Conservation (phyloP, 768 basidiomycete species). For the Lentinus brumalis region DNA sequence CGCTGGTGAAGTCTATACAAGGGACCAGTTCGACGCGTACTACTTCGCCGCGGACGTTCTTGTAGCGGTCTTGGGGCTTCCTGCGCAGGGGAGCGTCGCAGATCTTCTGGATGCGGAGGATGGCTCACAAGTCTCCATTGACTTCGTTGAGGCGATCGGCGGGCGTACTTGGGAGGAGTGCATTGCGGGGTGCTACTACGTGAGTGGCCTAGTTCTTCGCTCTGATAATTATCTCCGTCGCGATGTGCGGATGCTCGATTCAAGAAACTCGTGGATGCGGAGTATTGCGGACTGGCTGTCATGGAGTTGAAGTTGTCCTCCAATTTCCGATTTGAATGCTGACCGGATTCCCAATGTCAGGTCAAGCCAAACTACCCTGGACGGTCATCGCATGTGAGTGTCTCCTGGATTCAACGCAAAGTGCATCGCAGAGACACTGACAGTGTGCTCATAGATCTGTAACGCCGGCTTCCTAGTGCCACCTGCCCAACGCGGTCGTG, state of each 20-base stretch:
- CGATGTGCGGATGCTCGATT: too few relatives aligned
- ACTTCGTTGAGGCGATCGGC: constrained; percentile 46
- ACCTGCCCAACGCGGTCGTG: constrained; percentile 62
- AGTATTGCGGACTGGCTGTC: too few relatives aligned
- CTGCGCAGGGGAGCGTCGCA: constrained; percentile 18
- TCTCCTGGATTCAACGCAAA: background rate
- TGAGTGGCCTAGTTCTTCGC: constrained; percentile 36
- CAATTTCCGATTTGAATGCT: constrained; percentile 4
- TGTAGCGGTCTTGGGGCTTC: constrained; percentile 51
- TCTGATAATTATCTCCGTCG: too few relatives aligned
- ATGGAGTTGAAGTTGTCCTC: constrained; percentile 8
- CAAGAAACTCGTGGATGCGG: background rate
- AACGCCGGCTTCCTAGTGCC: constrained; percentile 86
- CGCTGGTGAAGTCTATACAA: constrained; percentile 40
- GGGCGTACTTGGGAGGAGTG: constrained; percentile 66
- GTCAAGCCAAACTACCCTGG: constrained; percentile 91
- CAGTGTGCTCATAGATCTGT: constrained; percentile 57
- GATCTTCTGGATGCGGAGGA: constrained; percentile 21
- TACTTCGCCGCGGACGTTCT: constrained; percentile 81
- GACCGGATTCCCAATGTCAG: constrained; percentile 32
- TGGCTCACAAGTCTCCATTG: constrained; percentile 21
- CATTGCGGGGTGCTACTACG: constrained; percentile 80
- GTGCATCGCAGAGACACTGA: background rate
- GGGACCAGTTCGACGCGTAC: constrained; percentile 66
- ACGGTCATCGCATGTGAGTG: constrained; percentile 82